These are phyloP conservation scores for Protostelium mycophagum DNA, from an alignment of 78 protist genomes.

Conservation along the genomic window DNA sequence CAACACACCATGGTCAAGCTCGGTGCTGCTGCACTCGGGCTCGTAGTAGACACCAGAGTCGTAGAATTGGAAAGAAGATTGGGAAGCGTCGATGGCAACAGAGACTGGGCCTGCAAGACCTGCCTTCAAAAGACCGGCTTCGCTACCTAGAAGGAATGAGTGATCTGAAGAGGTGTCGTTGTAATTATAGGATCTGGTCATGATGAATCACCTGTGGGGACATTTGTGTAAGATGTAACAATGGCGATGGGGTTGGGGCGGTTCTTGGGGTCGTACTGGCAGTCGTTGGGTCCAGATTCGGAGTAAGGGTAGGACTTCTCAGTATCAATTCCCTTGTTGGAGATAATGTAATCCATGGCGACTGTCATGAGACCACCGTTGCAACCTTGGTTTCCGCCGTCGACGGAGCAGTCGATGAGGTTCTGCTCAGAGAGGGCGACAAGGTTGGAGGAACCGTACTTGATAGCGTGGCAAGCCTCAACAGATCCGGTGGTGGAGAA, in stretches of 20 bases:
- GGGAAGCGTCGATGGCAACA: slow-evolving; percentile 84
- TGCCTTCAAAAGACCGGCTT: slow-evolving; percentile 38
- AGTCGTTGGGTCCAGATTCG: no score
- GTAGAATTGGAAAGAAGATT: slow-evolving; percentile 77
- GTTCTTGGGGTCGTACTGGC: no score
- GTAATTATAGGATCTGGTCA: no score
- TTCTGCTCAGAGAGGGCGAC: slow-evolving; percentile 71
- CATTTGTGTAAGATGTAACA: slow-evolving; percentile 30
- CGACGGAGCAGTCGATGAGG: slow-evolving; percentile 62
- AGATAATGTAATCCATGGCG: slow-evolving; percentile 66
- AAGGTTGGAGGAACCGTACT: no score
- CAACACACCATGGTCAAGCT: slow-evolving; percentile 82
- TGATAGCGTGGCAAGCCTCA: no score
- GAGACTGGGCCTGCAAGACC: slow-evolving; percentile 70
- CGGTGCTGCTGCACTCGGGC: slow-evolving; percentile 39
- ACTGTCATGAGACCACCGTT: slow-evolving; percentile 65
- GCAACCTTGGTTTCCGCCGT: slow-evolving; percentile 72
- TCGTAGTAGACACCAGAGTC: slow-evolving; percentile 65
- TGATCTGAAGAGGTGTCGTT: no score
- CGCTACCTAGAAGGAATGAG: no score
- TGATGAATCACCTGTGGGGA: slow-evolving; percentile 43
- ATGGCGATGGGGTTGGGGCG: slow-evolving; percentile 31
- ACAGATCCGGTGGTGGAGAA: slow-evolving; percentile 34
- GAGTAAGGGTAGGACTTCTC: slow-evolving; percentile 86
- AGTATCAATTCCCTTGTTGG: slow-evolving; percentile 64